phyloP scores from a whole-genome alignment of 2,329 filamentous ascomycete species.

The Neocatenulostroma microsporum region DNA sequence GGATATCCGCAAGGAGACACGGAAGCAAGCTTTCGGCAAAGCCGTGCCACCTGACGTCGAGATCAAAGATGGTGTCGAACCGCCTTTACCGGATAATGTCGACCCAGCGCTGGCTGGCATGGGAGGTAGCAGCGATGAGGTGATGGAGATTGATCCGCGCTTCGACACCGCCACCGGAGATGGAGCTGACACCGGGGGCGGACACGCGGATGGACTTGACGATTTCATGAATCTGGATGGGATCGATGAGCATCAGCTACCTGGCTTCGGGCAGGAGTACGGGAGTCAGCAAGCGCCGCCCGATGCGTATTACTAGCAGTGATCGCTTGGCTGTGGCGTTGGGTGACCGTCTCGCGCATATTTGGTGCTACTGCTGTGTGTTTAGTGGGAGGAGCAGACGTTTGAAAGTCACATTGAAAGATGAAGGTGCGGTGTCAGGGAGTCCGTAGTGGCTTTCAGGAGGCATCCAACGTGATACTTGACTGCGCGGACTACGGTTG shows the following conservation, averaged over 20 bases:
- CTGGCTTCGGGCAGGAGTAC: slow-evolving; percentile 24
- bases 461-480: no score
- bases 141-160: slow-evolving; percentile 24
- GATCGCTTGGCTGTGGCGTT: no score
- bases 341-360: no score
- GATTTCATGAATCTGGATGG: slow-evolving; percentile 39
- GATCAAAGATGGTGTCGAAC: slow-evolving; percentile 34
- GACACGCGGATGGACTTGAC: slow-evolving; percentile 21
- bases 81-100: slow-evolving; percentile 19
- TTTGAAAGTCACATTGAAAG: no score
- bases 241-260: slow-evolving; percentile 21
- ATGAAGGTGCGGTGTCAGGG: no score
- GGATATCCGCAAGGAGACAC: slow-evolving; percentile 26
- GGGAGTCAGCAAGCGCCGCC: no score
- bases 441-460: no score
- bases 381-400: no score
- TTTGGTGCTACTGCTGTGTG: no score
- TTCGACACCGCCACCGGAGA: slow-evolving; percentile 28
- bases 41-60: slow-evolving; percentile 32
- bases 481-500: no score
- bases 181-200: no score
- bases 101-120: slow-evolving; percentile 13
- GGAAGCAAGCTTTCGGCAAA: slow-evolving; percentile 36
- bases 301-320: no score
- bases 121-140: background rate